phyloP scores from a whole-genome alignment of 2,329 filamentous ascomycete genomes.

The Scolecobasidium constrictum region DNA sequence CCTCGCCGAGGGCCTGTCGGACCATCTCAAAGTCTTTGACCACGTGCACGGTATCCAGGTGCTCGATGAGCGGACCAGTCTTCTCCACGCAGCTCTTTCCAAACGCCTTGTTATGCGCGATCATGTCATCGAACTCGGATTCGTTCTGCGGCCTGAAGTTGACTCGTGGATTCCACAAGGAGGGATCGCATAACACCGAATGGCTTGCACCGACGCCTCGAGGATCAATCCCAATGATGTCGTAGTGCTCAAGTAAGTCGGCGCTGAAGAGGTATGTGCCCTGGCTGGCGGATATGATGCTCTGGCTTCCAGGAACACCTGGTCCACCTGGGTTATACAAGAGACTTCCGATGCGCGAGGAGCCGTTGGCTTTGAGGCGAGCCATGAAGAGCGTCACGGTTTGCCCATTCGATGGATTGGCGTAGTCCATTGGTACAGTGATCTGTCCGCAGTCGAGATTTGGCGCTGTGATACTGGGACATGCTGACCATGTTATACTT shows the following conservation, averaged over 20 bases:
- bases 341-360: conserved; percentile 23
- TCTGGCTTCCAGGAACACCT: conserved; percentile 20
- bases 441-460: conserved; percentile 6
- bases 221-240: conserved; percentile 34
- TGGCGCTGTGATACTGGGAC: background rate
- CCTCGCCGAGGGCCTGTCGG: conserved; percentile 23
- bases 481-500: conserved; percentile 5
- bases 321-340: conserved; percentile 34
- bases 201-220: conserved; percentile 32
- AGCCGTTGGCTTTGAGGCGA: conserved; percentile 14
- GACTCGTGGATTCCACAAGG: conserved; percentile 25
- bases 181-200: conserved; percentile 27
- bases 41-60: conserved; percentile 30
- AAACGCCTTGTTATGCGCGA: conserved; percentile 28
- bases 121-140: conserved; percentile 25
- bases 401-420: background rate
- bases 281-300: background rate
- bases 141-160: conserved; percentile 27
- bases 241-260: conserved; percentile 23
- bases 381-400: conserved; percentile 5
- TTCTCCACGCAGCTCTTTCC: conserved; percentile 28
- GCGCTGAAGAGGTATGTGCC: conserved; percentile 13
- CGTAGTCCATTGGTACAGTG: conserved; percentile 27
- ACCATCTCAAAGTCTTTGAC: conserved; percentile 27
- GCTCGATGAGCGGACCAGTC: conserved; percentile 29